A percentile compares a stretch with the other conserved stretches of the same genome.
Evolutionary conservation across 2,329 filamentous ascomycete species (phyloP).

Genomic region (Aureobasidium sp.): DNA sequence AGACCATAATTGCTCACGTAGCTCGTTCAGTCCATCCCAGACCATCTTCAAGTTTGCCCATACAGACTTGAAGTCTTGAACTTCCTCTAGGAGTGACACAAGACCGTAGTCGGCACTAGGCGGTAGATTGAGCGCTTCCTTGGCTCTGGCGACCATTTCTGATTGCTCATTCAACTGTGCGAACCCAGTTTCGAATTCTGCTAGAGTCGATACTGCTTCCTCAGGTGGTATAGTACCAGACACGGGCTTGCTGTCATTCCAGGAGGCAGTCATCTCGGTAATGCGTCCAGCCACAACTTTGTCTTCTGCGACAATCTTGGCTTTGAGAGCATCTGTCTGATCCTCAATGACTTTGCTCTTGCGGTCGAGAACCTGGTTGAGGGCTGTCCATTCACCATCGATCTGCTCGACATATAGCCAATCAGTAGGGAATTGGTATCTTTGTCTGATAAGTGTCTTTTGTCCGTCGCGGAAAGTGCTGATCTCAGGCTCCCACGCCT

Average conservation of each 20-base stretch:
- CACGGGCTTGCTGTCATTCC: constrained; percentile 95
- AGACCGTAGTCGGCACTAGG: constrained; percentile 73
- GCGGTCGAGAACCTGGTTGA: constrained; percentile 84
- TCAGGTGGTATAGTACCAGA: constrained; percentile 89
- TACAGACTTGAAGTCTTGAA: constrained; percentile 97
- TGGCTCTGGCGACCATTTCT: constrained; percentile 90
- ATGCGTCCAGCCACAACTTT: constrained; percentile 86
- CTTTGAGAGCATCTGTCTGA: constrained; percentile 86
- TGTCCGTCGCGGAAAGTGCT: constrained; percentile 94
- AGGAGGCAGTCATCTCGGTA: constrained; percentile 70
- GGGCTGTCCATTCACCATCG: constrained; percentile 86
- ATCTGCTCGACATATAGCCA: constrained; percentile 97
- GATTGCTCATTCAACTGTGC: constrained; percentile 78
- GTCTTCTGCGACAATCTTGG: constrained; percentile 92
- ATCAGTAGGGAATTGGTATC: constrained; percentile 86
- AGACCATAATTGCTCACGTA: constrained; percentile 87
- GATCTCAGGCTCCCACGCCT: constrained; percentile 89
- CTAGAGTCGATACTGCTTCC: constrained; percentile 73
- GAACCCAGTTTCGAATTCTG: constrained; percentile 74
- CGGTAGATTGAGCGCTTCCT: constrained; percentile 89
- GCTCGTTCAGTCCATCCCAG: constrained; percentile 91
- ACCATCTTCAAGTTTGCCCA: constrained; percentile 95
- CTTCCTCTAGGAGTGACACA: constrained; percentile 80
- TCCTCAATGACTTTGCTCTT: constrained; percentile 95
- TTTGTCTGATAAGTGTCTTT: constrained; percentile 79